Percentiles rank a stretch among this genome's conserved stretches.
Conservation (phyloP, 2,329 filamentous ascomycete genomes). For the Lecanosticta acicola region DNA sequence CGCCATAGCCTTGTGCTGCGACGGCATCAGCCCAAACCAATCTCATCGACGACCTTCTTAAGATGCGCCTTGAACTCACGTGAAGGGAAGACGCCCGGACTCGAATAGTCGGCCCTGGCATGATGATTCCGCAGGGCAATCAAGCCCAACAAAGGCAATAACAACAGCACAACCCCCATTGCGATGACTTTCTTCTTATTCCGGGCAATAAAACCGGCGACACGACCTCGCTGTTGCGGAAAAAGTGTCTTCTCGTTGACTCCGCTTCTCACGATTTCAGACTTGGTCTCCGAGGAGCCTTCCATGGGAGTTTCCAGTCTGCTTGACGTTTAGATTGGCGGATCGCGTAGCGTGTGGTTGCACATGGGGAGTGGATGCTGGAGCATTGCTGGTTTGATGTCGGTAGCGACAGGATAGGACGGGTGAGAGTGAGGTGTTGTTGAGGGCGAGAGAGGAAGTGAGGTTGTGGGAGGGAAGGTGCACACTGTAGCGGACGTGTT, state of each 20-base stretch:
- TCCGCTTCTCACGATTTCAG: conserved; percentile 2
- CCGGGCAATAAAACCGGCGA: conserved; percentile 16
- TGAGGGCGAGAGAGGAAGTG: neutral
- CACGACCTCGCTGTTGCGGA: too few relatives aligned
- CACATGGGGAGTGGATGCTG: too few relatives aligned
- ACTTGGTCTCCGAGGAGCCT: neutral
- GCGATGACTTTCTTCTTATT: conserved; percentile 24
- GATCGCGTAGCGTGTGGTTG: too few relatives aligned
- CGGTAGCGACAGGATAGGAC: too few relatives aligned
- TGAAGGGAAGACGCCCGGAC: conserved; percentile 28
- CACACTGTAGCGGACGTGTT: too few relatives aligned
- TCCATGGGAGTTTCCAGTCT: neutral
- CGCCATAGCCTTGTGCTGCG: conserved; percentile 28
- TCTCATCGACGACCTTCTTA: too few relatives aligned
- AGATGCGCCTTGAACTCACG: too few relatives aligned
- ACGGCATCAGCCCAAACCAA: conserved; percentile 1
- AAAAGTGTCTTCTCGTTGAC: conserved; percentile 12
- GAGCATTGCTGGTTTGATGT: too few relatives aligned
- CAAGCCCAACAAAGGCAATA: conserved; percentile 28
- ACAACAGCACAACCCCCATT: conserved; percentile 20
- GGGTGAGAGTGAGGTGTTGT: neutral
- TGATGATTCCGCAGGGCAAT: conserved; percentile 24
- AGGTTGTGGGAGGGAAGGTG: too few relatives aligned
- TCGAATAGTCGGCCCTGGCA: conserved; percentile 24
- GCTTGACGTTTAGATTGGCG: too few relatives aligned